Conservation (phyloP, 2,329 filamentous ascomycete genomes). For the Rutstroemia sydowiana region DNA sequence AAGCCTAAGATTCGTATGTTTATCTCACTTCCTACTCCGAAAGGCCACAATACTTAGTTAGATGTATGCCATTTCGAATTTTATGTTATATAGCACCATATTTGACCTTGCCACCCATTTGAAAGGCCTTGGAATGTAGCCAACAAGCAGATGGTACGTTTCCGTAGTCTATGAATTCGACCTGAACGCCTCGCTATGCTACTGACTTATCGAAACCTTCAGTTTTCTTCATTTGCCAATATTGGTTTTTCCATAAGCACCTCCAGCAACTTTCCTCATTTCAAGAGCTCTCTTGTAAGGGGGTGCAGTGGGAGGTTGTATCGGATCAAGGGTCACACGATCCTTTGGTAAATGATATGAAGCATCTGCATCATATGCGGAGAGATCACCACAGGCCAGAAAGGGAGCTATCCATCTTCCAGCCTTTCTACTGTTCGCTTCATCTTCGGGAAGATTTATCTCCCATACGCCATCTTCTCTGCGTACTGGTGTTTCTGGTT, state of each 20-base stretch:
- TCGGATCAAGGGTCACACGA: constrained; percentile 78
- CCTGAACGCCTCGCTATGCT: constrained; percentile 1
- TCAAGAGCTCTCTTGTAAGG: constrained; percentile 91
- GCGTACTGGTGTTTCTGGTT: background rate
- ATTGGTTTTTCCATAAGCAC: constrained; percentile 41
- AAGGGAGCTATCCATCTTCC: constrained; percentile 85
- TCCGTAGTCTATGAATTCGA: background rate
- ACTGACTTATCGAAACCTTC: background rate
- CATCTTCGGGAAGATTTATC: constrained; percentile 24
- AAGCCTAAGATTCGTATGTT: too few species aligned
- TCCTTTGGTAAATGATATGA: constrained; percentile 85
- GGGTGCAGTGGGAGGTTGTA: constrained; percentile 92
- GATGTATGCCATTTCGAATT: too few species aligned
- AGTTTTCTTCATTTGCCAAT: background rate
- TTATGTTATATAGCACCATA: too few species aligned
- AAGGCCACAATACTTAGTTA: too few species aligned
- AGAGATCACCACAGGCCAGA: constrained; percentile 92
- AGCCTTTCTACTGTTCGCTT: constrained; percentile 37
- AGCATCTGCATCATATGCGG: constrained; percentile 90
- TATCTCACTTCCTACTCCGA: too few species aligned
- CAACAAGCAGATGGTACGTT: background rate
- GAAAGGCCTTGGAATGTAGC: background rate
- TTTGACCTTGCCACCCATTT: background rate
- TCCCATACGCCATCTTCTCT: constrained; percentile 23
- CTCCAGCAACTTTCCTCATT: constrained; percentile 66